A percentile compares a stretch with the other conserved stretches of the same genome.
phyloP scores from a whole-genome alignment of 306 rosid species.

The Glycine tomentella region DNA sequence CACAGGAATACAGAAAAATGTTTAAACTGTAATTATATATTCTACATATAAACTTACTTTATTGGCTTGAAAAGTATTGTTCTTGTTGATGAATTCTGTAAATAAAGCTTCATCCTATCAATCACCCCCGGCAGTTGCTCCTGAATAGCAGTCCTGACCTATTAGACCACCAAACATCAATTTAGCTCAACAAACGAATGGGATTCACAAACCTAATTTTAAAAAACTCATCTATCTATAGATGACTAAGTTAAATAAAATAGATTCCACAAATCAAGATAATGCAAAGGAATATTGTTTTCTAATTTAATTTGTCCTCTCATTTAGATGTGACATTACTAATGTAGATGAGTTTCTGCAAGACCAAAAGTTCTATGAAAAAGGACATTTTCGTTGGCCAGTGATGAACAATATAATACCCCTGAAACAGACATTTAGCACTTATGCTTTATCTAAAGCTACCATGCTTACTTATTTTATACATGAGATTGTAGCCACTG shows the following conservation, averaged over 20 bases:
- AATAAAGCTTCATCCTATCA: slow-evolving; percentile 92
- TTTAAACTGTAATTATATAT: background rate
- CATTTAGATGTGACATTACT: background rate
- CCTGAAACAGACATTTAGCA: slow-evolving; percentile 6
- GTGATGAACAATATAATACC: slow-evolving; percentile 11
- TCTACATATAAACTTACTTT: slow-evolving; percentile 63
- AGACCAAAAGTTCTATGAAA: background rate
- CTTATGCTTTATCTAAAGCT: background rate
- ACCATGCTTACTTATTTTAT: slow-evolving; percentile 9
- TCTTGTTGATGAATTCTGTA: slow-evolving; percentile 86
- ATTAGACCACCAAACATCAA: slow-evolving; percentile 49
- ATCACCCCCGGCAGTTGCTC: slow-evolving; percentile 82
- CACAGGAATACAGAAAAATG: slow-evolving; percentile 1
- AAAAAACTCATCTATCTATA: slow-evolving; percentile 19
- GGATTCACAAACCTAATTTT: background rate
- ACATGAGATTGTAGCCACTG: slow-evolving; percentile 21
- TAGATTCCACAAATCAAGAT: slow-evolving; percentile 15
- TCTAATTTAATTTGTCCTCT: background rate
- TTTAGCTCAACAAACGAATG: slow-evolving; percentile 14
- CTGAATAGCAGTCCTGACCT: slow-evolving; percentile 82
- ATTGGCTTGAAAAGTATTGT: slow-evolving; percentile 96
- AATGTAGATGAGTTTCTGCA: slow-evolving; percentile 11
- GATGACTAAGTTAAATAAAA: slow-evolving; percentile 10
- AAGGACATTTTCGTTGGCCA: slow-evolving; percentile 10
- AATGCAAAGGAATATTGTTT: background rate